Conservation (phyloP, 805 yeast genomes). For the Deakozyma indianensis region DNA sequence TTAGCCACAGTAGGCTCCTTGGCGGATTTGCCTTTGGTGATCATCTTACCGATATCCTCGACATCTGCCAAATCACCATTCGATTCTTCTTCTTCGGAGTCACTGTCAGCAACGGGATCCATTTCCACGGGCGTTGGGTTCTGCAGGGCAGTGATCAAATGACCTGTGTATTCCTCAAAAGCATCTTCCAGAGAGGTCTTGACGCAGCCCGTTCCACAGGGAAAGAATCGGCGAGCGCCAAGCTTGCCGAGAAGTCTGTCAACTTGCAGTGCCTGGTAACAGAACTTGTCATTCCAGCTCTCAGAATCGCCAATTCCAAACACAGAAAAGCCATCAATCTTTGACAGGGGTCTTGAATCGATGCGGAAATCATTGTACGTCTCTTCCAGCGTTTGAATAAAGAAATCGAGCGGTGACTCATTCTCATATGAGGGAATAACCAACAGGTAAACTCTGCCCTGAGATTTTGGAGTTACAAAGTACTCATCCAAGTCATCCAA, state of each 20-base stretch:
- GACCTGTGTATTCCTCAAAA: conserved; percentile 52
- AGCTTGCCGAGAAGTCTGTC: conserved; percentile 66
- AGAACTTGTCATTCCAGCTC: conserved; percentile 67
- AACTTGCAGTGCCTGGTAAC: conserved; percentile 68
- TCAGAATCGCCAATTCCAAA: conserved; percentile 82
- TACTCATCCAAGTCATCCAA: conserved; percentile 73
- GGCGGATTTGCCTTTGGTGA: conserved; percentile 11
- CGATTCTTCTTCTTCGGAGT: conserved; percentile 31
- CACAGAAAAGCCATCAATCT: conserved; percentile 67
- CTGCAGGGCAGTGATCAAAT: conserved; percentile 43
- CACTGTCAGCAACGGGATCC: conserved; percentile 39
- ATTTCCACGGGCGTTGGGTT: conserved; percentile 48
- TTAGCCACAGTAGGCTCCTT: conserved; percentile 29
- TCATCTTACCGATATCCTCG: conserved; percentile 70
- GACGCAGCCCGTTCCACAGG: conserved; percentile 72
- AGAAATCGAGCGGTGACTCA: conserved; percentile 83
- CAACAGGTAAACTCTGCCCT: conserved; percentile 39
- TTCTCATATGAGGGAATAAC: conserved; percentile 86
- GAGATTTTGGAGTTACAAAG: conserved; percentile 45
- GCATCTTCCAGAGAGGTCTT: conserved; percentile 43
- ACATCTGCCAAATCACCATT: conserved; percentile 53
- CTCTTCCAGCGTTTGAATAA: conserved; percentile 65
- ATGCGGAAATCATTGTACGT: conserved; percentile 75
- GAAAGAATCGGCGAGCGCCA: conserved; percentile 78
- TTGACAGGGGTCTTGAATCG: conserved; percentile 62